A percentile compares a stretch with the other conserved stretches of the same genome.
Evolutionary conservation across 176 grass and related monocot species (phyloP).

Genomic region (Carex cristatella): DNA sequence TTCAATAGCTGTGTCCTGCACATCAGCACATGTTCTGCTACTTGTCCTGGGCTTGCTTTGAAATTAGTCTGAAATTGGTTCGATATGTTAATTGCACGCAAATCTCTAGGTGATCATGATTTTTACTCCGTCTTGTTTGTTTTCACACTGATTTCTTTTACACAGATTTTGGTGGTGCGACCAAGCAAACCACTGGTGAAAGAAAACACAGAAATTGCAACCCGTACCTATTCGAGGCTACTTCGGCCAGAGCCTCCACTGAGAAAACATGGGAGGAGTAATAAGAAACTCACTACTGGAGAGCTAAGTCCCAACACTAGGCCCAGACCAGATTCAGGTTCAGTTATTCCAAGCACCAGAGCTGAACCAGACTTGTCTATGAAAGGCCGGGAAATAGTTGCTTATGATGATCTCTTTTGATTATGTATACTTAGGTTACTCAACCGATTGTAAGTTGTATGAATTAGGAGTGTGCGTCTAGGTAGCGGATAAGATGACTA

Average conservation of each 20-base stretch:
- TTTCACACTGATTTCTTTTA: background rate
- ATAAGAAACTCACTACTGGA: constrained; percentile 28
- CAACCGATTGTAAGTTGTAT: background rate
- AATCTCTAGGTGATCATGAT: background rate
- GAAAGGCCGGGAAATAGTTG: constrained; percentile 60
- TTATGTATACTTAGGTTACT: background rate
- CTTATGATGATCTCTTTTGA: constrained; percentile 89
- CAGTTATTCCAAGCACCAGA: constrained; percentile 16
- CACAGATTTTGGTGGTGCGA: constrained; percentile 58
- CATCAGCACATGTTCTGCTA: background rate
- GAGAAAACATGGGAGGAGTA: constrained; percentile 23
- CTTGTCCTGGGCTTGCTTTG: background rate
- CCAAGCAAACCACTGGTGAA: constrained; percentile 25
- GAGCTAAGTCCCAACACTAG: background rate
- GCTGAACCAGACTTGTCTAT: constrained; percentile 22
- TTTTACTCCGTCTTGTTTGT: background rate
- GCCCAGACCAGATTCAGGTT: background rate
- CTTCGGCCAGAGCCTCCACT: constrained; percentile 17
- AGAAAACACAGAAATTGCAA: constrained; percentile 6
- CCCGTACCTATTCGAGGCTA: constrained; percentile 11
- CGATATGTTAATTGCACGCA: background rate
- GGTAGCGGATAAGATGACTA: background rate
- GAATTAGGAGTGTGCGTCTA: background rate
- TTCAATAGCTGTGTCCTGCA: background rate
- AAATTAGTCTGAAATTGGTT: background rate